Evolutionary conservation across 2,329 filamentous ascomycete genomes (phyloP).

Genomic region (Sphaerulina populicola): DNA sequence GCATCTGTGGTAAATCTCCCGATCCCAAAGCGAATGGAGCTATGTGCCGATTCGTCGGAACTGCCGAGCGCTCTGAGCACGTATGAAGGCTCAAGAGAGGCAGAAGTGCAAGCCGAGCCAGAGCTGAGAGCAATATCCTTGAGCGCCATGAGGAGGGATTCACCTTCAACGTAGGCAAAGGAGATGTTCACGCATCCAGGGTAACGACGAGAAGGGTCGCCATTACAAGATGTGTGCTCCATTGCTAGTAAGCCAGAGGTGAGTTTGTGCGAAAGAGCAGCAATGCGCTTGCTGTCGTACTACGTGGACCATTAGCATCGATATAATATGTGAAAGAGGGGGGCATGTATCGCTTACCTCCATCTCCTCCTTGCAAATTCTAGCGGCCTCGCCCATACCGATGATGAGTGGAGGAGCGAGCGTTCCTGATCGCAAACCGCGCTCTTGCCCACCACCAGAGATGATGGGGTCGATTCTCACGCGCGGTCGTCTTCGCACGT

Average conservation of each 20-base stretch:
- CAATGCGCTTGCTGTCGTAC: slow-evolving; percentile 88
- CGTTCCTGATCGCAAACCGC: slow-evolving; percentile 88
- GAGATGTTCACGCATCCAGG: slow-evolving; percentile 97
- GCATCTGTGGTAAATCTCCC: slow-evolving; percentile 90
- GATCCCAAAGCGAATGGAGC: slow-evolving; percentile 95
- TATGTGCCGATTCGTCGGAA: slow-evolving; percentile 95
- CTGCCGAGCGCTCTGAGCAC: slow-evolving; percentile 88
- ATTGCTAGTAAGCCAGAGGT: slow-evolving; percentile 73
- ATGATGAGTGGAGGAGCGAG: slow-evolving; percentile 81
- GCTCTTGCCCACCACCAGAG: slow-evolving; percentile 89
- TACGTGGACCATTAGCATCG: slow-evolving; percentile 35
- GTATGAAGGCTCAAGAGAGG: slow-evolving; percentile 92
- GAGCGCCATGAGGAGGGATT: slow-evolving; percentile 93
- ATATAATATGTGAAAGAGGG: slow-evolving; percentile 11
- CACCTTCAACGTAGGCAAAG: slow-evolving; percentile 95
- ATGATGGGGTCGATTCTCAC: slow-evolving; percentile 95
- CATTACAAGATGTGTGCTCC: slow-evolving; percentile 89
- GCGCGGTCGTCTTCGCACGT: slow-evolving; percentile 81
- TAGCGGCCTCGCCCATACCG: slow-evolving; percentile 91
- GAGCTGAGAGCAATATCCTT: slow-evolving; percentile 98
- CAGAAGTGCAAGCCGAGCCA: slow-evolving; percentile 92
- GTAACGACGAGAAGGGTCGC: slow-evolving; percentile 74
- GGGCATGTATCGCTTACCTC: slow-evolving; percentile 53
- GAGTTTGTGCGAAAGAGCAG: slow-evolving; percentile 71
- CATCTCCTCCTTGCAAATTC: slow-evolving; percentile 84